Evolutionary conservation across 1,139 yeast species (phyloP).

Genomic region (Yamadazyma sp.): DNA sequence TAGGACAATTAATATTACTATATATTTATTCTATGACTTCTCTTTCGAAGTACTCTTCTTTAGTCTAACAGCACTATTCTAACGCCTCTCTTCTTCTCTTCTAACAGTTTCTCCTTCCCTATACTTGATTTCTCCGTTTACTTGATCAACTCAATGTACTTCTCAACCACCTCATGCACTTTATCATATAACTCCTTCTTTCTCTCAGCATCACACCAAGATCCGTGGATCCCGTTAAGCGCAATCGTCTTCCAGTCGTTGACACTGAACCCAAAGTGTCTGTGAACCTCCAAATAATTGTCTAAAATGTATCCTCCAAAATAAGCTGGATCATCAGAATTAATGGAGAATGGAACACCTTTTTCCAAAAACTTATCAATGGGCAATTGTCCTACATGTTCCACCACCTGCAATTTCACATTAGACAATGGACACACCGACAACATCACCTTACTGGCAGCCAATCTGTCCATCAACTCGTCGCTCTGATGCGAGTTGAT

Average conservation of each 20-base stretch:
- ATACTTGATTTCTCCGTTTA: neutral
- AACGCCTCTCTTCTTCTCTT: too few relatives aligned
- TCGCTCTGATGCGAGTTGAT: slow-evolving; percentile 58
- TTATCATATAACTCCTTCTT: slow-evolving; percentile 44
- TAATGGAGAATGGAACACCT: slow-evolving; percentile 70
- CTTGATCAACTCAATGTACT: slow-evolving; percentile 26
- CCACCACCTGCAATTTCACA: slow-evolving; percentile 70
- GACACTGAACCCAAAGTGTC: slow-evolving; percentile 57
- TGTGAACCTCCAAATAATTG: slow-evolving; percentile 65
- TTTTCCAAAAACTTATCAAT: slow-evolving; percentile 56
- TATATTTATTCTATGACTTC: neutral
- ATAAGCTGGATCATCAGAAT: slow-evolving; percentile 85
- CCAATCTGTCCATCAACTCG: slow-evolving; percentile 54
- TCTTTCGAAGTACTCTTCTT: too few relatives aligned
- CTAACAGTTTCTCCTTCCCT: neutral
- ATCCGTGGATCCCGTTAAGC: slow-evolving; percentile 61
- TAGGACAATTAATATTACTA: too few relatives aligned
- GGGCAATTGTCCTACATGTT: slow-evolving; percentile 65
- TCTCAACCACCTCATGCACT: slow-evolving; percentile 48
- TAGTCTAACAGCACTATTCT: too few relatives aligned
- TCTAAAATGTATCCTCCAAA: slow-evolving; percentile 82
- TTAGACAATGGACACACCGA: slow-evolving; percentile 78
- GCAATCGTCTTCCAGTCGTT: slow-evolving; percentile 61
- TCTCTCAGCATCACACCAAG: slow-evolving; percentile 60
- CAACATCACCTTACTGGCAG: slow-evolving; percentile 53